phyloP scores from a whole-genome alignment of 1,284 basidiomycete genomes.

The Lentinula novae-zelandiae region DNA sequence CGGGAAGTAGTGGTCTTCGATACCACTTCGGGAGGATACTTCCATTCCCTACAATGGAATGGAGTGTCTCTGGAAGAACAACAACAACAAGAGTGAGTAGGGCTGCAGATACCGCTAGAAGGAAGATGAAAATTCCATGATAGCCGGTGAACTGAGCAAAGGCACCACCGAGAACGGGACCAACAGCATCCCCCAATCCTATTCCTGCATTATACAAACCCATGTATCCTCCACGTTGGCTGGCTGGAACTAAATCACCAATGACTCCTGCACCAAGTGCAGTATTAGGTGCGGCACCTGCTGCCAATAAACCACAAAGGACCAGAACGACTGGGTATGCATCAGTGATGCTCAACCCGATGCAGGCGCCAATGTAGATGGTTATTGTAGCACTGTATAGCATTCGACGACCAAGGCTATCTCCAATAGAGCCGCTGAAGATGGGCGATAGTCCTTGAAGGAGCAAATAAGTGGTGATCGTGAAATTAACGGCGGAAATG shows the following conservation, averaged over 20 bases:
- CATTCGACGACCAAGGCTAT: slow-evolving; percentile 9
- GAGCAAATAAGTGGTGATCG: slow-evolving; percentile 9
- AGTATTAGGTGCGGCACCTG: slow-evolving; percentile 1
- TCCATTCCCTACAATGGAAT: not conserved
- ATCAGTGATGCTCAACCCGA: slow-evolving; percentile 5
- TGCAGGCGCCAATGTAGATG: slow-evolving; percentile 1
- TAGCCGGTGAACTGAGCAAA: slow-evolving; percentile 9
- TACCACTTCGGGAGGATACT: not conserved
- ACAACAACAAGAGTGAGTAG: not conserved
- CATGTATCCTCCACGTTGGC: slow-evolving; percentile 7
- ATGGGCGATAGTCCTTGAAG: slow-evolving; percentile 8
- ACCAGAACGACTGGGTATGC: slow-evolving; percentile 4
- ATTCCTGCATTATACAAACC: slow-evolving; percentile 7
- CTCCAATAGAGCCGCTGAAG: slow-evolving; percentile 3
- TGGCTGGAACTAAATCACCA: slow-evolving; percentile 3
- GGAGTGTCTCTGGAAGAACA: slow-evolving; percentile 8
- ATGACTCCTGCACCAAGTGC: slow-evolving; percentile 11
- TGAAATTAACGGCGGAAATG: slow-evolving; percentile 6
- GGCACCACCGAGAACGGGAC: slow-evolving; percentile 7
- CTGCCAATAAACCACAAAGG: slow-evolving; percentile 4
- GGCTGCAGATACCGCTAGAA: not conserved
- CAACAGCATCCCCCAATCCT: slow-evolving; percentile 1
- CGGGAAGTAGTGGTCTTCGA: not conserved
- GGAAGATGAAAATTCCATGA: slow-evolving; percentile 11
- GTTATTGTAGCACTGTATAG: slow-evolving; percentile 1